A percentile compares a stretch with the other conserved stretches of the same genome.
Evolutionary conservation across 1,284 basidiomycete genomes (phyloP).

Genomic region (Apiotrichum mycotoxinovorans): DNA sequence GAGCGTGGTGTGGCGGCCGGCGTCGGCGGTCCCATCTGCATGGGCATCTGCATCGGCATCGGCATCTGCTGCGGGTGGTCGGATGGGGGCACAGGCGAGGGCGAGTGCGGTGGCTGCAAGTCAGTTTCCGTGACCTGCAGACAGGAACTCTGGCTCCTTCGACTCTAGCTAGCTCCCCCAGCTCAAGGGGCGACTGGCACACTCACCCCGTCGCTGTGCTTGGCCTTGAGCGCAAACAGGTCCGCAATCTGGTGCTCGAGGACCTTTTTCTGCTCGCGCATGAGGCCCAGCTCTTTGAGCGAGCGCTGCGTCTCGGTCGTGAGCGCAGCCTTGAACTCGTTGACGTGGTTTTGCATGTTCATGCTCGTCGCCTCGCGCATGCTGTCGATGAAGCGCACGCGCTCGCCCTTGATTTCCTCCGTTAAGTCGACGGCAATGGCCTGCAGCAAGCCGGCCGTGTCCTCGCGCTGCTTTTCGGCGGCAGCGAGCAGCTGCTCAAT

Average conservation of each 20-base stretch:
- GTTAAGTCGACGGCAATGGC: constrained; percentile 69
- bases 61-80: not conserved
- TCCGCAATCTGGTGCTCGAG: constrained; percentile 59
- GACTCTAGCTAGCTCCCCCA: too few relatives aligned
- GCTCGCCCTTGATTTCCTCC: constrained; percentile 74
- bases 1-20: constrained; percentile 26
- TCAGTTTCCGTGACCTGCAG: not conserved
- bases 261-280: constrained; percentile 67
- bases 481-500: constrained; percentile 56
- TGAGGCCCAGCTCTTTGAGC: constrained; percentile 68
- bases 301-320: constrained; percentile 53
- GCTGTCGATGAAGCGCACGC: constrained; percentile 77
- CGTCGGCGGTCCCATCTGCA: not conserved
- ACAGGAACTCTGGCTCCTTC: too few relatives aligned
- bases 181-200: too few relatives aligned
- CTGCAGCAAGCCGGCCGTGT: constrained; percentile 65
- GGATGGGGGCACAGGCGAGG: not conserved
- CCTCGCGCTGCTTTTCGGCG: constrained; percentile 62
- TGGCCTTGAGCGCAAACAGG: constrained; percentile 48
- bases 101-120: not conserved
- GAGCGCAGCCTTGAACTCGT: constrained; percentile 54
- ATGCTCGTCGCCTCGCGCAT: constrained; percentile 85
- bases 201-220: constrained; percentile 15
- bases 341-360: constrained; percentile 77
- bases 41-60: not conserved